Conservation (phyloP, 345 rosid species). For the Gossypium sturtianum region DNA sequence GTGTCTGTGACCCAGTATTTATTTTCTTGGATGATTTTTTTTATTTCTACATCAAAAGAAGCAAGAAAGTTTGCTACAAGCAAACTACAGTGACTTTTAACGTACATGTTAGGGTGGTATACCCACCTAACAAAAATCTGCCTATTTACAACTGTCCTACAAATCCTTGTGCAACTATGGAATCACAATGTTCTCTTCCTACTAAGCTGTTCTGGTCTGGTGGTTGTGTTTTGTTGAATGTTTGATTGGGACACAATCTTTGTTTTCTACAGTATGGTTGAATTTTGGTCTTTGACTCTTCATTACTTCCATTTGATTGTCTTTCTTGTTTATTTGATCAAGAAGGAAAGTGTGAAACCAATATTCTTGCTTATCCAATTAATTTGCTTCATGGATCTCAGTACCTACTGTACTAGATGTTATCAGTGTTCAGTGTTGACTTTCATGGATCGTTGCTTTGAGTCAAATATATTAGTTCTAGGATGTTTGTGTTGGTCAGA, state of each 20-base stretch:
- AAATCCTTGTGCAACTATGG: too few species aligned
- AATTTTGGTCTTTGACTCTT: not conserved
- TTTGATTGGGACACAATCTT: not conserved
- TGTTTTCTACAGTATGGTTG: not conserved
- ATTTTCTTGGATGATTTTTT: too few species aligned
- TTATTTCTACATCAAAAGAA: too few species aligned
- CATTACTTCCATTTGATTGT: not conserved
- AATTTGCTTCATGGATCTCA: not conserved
- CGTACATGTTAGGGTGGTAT: too few species aligned
- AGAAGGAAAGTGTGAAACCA: not conserved
- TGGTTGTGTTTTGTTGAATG: not conserved
- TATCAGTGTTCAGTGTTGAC: not conserved
- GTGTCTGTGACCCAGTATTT: not conserved
- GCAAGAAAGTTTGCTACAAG: not conserved
- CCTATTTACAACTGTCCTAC: too few species aligned
- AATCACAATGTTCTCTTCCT: not conserved
- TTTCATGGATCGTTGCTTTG: not conserved
- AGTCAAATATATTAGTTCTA: not conserved
- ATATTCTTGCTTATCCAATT: not conserved
- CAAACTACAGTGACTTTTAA: too few species aligned
- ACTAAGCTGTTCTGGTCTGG: not conserved
- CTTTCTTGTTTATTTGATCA: conserved; percentile 6
- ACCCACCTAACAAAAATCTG: too few species aligned
- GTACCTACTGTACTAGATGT: not conserved
- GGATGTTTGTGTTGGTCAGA: not conserved